A percentile compares a stretch with the other conserved stretches of the same genome.
Conservation (phyloP, 306 rosid genomes). For the Quercus robur region DNA sequence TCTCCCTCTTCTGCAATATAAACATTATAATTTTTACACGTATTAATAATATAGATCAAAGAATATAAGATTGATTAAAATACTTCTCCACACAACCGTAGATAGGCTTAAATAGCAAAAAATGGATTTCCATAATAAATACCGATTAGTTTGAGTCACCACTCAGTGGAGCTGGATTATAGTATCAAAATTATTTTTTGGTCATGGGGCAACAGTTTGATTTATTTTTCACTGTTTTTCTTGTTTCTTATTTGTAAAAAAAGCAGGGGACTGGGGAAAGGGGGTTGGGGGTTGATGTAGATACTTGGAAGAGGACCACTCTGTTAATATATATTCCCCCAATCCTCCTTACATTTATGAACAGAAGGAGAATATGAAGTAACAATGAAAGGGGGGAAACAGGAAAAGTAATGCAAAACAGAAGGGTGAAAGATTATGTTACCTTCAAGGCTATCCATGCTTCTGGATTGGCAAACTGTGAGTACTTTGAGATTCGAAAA, state of each 20-base stretch:
- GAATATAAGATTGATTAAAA: neutral
- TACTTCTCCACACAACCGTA: neutral
- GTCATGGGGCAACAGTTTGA: neutral
- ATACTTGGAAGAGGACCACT: no score
- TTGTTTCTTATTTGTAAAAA: neutral
- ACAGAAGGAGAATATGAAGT: no score
- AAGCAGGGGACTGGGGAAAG: neutral
- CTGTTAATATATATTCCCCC: no score
- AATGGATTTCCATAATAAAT: neutral
- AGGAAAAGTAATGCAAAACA: no score
- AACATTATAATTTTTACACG: neutral
- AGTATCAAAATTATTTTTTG: neutral
- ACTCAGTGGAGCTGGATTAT: neutral
- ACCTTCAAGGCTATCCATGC: no score
- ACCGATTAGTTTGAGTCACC: neutral
- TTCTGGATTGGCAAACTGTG: no score
- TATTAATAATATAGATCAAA: neutral
- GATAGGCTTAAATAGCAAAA: neutral
- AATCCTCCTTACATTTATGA: no score
- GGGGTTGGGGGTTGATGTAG: no score
- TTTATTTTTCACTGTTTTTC: neutral
- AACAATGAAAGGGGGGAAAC: no score
- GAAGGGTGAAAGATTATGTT: no score
- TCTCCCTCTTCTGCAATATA: constrained; percentile 43
- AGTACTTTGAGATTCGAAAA: no score